Percentiles rank a stretch among this genome's conserved stretches.
phyloP scores from a whole-genome alignment of 192 early-diverging fungal genomes.

The Geranomyces michiganensis region DNA sequence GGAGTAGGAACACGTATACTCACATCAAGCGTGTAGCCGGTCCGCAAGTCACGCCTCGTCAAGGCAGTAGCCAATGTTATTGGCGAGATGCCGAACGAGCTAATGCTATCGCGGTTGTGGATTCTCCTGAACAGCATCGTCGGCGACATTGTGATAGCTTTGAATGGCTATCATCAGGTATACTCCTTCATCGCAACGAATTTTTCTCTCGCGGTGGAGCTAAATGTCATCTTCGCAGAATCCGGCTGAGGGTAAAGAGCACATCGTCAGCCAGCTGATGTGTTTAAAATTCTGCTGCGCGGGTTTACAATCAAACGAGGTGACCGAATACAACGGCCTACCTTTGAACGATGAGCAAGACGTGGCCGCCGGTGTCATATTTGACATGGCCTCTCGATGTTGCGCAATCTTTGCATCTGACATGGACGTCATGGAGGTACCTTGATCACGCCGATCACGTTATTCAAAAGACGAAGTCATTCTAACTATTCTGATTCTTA shows the following conservation, averaged over 20 bases:
- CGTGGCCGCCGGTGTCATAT: constrained; percentile 35
- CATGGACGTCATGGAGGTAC: constrained; percentile 42
- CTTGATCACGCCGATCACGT: not conserved
- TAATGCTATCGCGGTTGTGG: constrained; percentile 35
- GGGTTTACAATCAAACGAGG: constrained; percentile 17
- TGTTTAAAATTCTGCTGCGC: constrained; percentile 26
- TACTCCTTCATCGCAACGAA: not conserved
- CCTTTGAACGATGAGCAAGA: constrained; percentile 1
- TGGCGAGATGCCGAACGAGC: constrained; percentile 29
- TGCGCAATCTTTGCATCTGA: constrained; percentile 37
- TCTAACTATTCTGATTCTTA: no score
- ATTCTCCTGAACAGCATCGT: constrained; percentile 32
- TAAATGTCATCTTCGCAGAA: not conserved
- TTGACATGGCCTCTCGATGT: constrained; percentile 32
- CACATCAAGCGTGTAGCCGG: not conserved
- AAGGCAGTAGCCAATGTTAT: constrained; percentile 37
- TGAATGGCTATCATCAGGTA: constrained; percentile 26
- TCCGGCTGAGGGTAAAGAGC: constrained; percentile 8
- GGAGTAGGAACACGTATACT: not conserved
- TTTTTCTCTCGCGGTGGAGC: not conserved
- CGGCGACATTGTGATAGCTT: constrained; percentile 27
- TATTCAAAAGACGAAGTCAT: no score
- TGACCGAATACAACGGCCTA: no score
- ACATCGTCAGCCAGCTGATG: constrained; percentile 11
- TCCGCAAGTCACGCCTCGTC: constrained; percentile 18